Evolutionary conservation across 2,329 filamentous ascomycete genomes (phyloP), one percentile per base, ranked within the genome.

Genomic region (Aureobasidium sp.): DNA sequence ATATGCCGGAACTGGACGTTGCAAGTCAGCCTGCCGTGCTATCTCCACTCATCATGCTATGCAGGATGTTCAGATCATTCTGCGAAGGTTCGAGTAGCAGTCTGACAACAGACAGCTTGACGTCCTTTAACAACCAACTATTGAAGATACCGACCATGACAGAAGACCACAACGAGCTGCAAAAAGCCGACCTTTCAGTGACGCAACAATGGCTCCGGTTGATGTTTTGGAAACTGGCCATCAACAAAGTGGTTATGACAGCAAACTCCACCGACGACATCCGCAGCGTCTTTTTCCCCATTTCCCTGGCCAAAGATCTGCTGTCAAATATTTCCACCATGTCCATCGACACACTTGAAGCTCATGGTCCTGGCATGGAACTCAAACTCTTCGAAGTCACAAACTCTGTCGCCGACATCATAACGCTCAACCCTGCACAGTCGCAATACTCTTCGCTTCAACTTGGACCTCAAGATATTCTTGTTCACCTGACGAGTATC

Each of bases 131-230:
- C 47, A 59, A 44, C 15, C 45, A 63, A 13, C 15, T 63, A 5
- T 25, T 63, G 10, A 45, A 39, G 9, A 36, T 63, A 6, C 62
- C 62, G 7, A 42, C 27, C 8, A 37, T 53, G 13, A 59, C 39
- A 1, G 52, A 62, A 9, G 39, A 49, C 7, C 61, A 62, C 41
- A 61, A 63, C 10, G 52, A 63, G 8, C 39, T 67, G 6, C 65
- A 66, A 29, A 59, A 61, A 32, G 65, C 63, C 1, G 65, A 67
- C 41, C 61, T 65, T 2, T 54, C 64, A 2, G 57, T 67, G 27
- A 65, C 65, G 1, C 65, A 66, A 48, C 65, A 67, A 57, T 66
- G 65, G 65, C 49, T 67, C 10, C 62, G 62, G 1, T 54, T 67
- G 5, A 54, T 67, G 10, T 66, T 66, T 37, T 67, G 63, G 65